Evolutionary conservation across 2,329 filamentous ascomycete species (phyloP).

Genomic region (Mollisia scopiformis): DNA sequence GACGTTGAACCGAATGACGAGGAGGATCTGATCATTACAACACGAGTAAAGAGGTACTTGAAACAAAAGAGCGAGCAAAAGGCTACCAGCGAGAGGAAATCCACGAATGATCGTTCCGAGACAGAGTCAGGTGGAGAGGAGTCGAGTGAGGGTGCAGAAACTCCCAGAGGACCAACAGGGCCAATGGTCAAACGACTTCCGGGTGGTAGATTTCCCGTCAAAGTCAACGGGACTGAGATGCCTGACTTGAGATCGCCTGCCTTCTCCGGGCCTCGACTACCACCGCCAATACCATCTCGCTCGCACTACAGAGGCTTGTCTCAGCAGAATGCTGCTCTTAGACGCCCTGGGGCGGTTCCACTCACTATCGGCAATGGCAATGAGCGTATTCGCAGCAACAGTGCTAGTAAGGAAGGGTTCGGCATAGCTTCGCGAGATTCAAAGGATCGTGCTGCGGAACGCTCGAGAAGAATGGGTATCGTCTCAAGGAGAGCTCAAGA

Average conservation of each 20-base stretch:
- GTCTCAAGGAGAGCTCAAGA: conserved; percentile 63
- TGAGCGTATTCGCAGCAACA: conserved; percentile 69
- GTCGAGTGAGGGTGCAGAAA: conserved; percentile 76
- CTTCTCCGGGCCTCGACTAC: conserved; percentile 64
- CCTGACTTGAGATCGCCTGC: conserved; percentile 70
- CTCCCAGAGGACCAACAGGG: conserved; percentile 70
- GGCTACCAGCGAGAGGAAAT: too few species aligned
- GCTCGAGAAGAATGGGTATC: conserved; percentile 66
- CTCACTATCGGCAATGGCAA: conserved; percentile 68
- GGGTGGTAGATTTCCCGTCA: conserved; percentile 69
- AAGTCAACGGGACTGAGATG: conserved; percentile 74
- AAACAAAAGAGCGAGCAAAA: too few species aligned
- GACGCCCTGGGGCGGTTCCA: conserved; percentile 76
- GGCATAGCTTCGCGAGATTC: conserved; percentile 41
- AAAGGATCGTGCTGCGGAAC: conserved; percentile 49
- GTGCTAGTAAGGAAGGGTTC: conserved; percentile 62
- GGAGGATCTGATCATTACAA: conserved; percentile 61
- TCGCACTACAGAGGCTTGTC: conserved; percentile 81
- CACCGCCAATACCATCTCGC: conserved; percentile 78
- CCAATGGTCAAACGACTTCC: conserved; percentile 65
- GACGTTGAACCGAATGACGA: conserved; percentile 61
- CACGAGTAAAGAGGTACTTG: conserved; percentile 64
- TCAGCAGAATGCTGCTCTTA: conserved; percentile 63
- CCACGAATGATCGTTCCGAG: conserved; percentile 53
- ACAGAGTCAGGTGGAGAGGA: conserved; percentile 62